A percentile compares a stretch with the other conserved stretches of the same genome.
Conservation (phyloP, 169 alveolate species). For the Plasmodium relictum region DNA sequence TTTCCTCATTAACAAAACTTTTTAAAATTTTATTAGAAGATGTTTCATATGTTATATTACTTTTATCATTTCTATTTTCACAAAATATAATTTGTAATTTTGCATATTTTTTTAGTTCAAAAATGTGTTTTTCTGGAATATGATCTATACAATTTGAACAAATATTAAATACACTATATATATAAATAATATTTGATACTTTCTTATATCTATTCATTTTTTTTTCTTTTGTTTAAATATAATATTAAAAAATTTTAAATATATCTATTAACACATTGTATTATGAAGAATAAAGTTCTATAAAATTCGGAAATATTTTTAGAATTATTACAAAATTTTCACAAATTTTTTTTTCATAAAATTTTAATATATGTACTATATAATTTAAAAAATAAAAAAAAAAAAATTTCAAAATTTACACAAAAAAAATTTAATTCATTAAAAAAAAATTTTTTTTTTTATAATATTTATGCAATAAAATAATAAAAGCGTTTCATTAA, state of each 20-base stretch:
- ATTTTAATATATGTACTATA: too few relatives aligned
- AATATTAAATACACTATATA: conserved; percentile 5
- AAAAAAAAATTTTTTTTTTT: neutral
- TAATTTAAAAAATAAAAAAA: too few relatives aligned
- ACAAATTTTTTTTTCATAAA: too few relatives aligned
- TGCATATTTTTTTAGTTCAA: neutral
- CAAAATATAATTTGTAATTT: conserved; percentile 36
- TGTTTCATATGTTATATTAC: neutral
- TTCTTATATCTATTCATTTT: conserved; percentile 29
- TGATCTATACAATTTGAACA: conserved; percentile 1
- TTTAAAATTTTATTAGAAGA: too few relatives aligned
- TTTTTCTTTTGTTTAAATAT: neutral
- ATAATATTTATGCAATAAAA: neutral
- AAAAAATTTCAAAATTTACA: neutral
- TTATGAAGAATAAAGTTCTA: neutral
- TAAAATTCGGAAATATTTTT: too few relatives aligned
- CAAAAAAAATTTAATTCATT: neutral
- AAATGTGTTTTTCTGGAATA: neutral
- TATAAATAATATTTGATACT: conserved; percentile 14
- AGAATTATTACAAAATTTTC: too few relatives aligned
- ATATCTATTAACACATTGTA: neutral
- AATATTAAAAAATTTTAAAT: neutral
- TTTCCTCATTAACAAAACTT: too few relatives aligned
- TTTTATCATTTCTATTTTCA: conserved; percentile 13
- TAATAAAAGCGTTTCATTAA: neutral